Evolutionary conservation across 805 yeast species (phyloP), one percentile per base, ranked within the genome.

Genomic region (Sugiyamaella smithiae): DNA sequence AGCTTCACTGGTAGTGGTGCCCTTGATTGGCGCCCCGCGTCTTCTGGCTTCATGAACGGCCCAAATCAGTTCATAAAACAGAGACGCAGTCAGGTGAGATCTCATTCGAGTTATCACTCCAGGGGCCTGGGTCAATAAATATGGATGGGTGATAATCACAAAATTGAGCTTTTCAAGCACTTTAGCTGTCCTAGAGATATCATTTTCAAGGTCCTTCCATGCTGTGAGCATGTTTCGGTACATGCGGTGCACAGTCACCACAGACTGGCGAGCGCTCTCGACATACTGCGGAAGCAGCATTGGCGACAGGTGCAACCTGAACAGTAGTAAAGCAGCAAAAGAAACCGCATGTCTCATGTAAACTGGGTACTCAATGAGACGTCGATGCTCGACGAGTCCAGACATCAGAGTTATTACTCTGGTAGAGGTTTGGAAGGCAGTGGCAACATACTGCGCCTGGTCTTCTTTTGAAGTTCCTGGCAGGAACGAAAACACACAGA

Each of bases 1-100:
- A 3, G 40, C 42, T 24, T 52, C 55, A 17, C 41, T 42, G 8
- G 42, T 40, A 9, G 48, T 49, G 6, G 55, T 49, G 22, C 41
- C 54, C 46, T 29, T 55, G 52, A 7, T 60, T 52, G 49, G 57
- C 40, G 44, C 44, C 14, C 64, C 55, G 46, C 95, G 72, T 63
- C 97, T 74, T 63, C 95, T 75, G 0, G 96, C 97, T 62, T 90
- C 97, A 66, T 90, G 97, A 42, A 90, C 84, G 64, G 95, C 85
- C 89, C 96, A 89, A 9, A 90, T 91, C 45, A 90, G 73, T 66
- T 90, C 97, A 63, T 90, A 90, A 59, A 90, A 90, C 45, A 90
- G 67, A 0, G 97, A 88, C 1, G 93, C 96, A 0, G 97, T 85
- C 57, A 90, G 72, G 66, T 90, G 97, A 0, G 96, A 87, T 60